These are phyloP conservation scores for Aspergillus flavus DNA, from an alignment of 2,329 filamentous ascomycete species.

Conservation along the genomic window DNA sequence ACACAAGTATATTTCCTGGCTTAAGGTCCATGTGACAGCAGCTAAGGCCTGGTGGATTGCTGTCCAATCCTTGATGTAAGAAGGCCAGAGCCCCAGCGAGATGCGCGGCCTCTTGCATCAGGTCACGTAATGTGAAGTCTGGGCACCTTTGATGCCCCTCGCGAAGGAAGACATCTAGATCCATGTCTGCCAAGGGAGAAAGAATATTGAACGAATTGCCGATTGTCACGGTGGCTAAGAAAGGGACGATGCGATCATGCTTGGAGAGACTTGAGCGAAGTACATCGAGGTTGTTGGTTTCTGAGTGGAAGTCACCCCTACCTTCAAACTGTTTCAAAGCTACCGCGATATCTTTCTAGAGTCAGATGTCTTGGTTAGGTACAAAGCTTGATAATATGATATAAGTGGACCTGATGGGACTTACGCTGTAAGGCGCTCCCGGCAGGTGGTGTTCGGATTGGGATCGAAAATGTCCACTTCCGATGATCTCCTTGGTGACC, in stretches of 20 bases:
- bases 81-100: constrained; percentile 19
- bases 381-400: neutral
- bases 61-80: constrained; percentile 14
- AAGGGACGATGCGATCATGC: constrained; percentile 14
- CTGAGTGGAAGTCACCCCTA: constrained; percentile 12
- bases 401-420: neutral
- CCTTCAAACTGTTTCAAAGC: constrained; percentile 15
- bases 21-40: constrained; percentile 25
- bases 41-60: neutral
- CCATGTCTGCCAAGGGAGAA: constrained; percentile 18
- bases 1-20: constrained; percentile 27
- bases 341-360: constrained; percentile 9
- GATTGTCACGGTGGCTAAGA: constrained; percentile 13
- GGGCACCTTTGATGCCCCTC: neutral
- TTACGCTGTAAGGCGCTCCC: neutral
- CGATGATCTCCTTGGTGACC: constrained; percentile 14
- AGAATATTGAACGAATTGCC: constrained; percentile 20
- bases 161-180: constrained; percentile 20
- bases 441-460: neutral
- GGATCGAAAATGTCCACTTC: constrained; percentile 7
- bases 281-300: constrained; percentile 11
- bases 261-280: constrained; percentile 10
- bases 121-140: constrained; percentile 3
- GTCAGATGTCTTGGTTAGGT: too few species aligned
- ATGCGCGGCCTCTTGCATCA: constrained; percentile 15